Evolutionary conservation across 2,329 filamentous ascomycete species (phyloP), one percentile per base, ranked within the genome.

Genomic region (Ophiostoma himal-ulmi): DNA sequence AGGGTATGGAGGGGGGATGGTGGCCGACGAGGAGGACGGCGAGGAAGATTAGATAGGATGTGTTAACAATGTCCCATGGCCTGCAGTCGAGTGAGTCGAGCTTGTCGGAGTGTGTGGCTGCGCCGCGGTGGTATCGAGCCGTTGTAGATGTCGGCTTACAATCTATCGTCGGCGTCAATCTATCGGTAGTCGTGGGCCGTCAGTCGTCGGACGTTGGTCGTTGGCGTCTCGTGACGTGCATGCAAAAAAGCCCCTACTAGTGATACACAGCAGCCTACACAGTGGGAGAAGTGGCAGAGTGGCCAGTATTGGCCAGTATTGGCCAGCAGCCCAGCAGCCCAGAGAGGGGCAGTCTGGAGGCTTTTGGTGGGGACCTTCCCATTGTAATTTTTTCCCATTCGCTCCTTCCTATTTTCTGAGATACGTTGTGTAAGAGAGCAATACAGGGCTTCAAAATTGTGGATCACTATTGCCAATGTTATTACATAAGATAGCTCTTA

Each of bases 11-110:
- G 34, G 26, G 17, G 34, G 17, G 13, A 3, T 14, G 62, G 36
- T 5, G 36, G 30, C 37, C 57, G 62, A 65, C 62, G 62, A 60
- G 54, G 54, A 13, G 44, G 36, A 10, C 8, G 22, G n/a, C n/a
- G 67, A 22, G 22, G 52, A 34, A 11, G 68, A n/a, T 11, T 14
- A 44, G 52, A 26, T 41, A 44, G 17, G 34, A 22, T 22, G 20
- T 5, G 37, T 54, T 68, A 70, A 3, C 34, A 52, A 30, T 57
- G 57, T 44, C 64, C 68, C 68, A 71, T 69, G 65, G 52, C 54
- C 11, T 64, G 36, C 36, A 22, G 60, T 65, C 8, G 34, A 39
- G 36, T 39, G 36, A 22, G 7, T 39, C 34, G 36, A 65, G 36
- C 62, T 65, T 39, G 20, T 65, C 62, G 20, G n/a, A 26, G 52